A percentile compares a stretch with the other conserved stretches of the same genome.
Evolutionary conservation across 768 basidiomycete genomes (phyloP).

Genomic region (Boletus rubroflammeus): DNA sequence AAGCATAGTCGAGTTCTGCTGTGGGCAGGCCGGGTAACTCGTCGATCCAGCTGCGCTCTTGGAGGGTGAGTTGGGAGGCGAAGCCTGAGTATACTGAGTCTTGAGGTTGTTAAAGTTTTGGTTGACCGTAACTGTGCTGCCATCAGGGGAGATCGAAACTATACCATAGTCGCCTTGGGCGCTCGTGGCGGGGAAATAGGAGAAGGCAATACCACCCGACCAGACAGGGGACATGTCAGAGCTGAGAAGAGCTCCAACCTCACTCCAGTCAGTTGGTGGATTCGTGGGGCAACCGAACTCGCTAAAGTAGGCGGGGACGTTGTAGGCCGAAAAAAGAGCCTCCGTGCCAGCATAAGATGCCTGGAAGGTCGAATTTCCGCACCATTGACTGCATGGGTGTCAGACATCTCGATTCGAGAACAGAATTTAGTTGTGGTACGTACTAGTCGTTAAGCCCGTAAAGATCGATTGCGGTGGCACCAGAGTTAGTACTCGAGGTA

Average conservation of each 20-base stretch:
- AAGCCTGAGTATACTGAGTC: conserved; percentile 54
- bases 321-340: conserved; percentile 56
- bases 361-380: conserved; percentile 61
- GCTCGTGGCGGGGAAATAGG: conserved; percentile 82
- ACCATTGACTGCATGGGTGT: conserved; percentile 63
- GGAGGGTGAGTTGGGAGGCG: conserved; percentile 62
- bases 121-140: conserved; percentile 60
- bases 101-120: conserved; percentile 67
- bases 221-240: conserved; percentile 71
- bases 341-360: conserved; percentile 54
- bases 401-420: background rate
- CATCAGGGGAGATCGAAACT: conserved; percentile 69
- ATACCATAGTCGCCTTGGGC: conserved; percentile 79
- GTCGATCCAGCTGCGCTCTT: conserved; percentile 49
- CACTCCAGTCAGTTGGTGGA: conserved; percentile 71
- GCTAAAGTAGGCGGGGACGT: conserved; percentile 85
- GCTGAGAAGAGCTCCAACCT: conserved; percentile 70
- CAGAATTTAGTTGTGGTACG: conserved; percentile 25
- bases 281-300: conserved; percentile 76
- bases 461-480: conserved; percentile 68
- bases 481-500: conserved; percentile 47
- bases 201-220: conserved; percentile 88
- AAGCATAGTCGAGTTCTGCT: conserved; percentile 52
- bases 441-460: conserved; percentile 88
- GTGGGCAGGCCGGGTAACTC: conserved; percentile 59